phyloP scores from a whole-genome alignment of 2,329 filamentous ascomycete genomes.

The Aspergillus melleus region DNA sequence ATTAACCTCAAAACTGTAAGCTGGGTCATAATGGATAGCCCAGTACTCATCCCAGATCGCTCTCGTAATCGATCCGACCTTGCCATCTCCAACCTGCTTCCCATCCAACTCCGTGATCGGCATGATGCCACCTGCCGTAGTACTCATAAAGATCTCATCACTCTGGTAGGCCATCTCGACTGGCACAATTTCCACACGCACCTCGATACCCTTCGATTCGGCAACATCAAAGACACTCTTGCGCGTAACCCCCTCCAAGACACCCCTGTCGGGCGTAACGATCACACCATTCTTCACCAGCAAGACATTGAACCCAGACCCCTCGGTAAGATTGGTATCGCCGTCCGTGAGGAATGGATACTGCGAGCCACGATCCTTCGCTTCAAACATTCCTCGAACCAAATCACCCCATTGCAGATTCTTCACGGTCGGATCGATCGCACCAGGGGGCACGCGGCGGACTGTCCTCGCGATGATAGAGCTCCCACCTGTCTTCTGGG shows the following conservation, averaged over 20 bases:
- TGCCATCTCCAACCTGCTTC: slow-evolving; percentile 41
- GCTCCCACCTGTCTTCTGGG: slow-evolving; percentile 43
- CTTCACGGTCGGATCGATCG: slow-evolving; percentile 55
- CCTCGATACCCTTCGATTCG: slow-evolving; percentile 30
- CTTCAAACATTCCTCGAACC: slow-evolving; percentile 49
- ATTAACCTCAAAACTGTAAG: slow-evolving; percentile 32
- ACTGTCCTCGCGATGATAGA: slow-evolving; percentile 51
- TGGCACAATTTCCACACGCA: slow-evolving; percentile 45
- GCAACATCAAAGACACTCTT: slow-evolving; percentile 52
- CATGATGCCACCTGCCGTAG: slow-evolving; percentile 56
- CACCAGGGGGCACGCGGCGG: slow-evolving; percentile 45
- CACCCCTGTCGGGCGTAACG: slow-evolving; percentile 50
- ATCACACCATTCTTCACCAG: slow-evolving; percentile 48
- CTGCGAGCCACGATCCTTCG: slow-evolving; percentile 46
- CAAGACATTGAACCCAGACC: slow-evolving; percentile 52
- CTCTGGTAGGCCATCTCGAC: slow-evolving; percentile 42
- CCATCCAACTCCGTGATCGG: slow-evolving; percentile 52
- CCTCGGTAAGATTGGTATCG: slow-evolving; percentile 52
- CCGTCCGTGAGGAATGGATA: slow-evolving; percentile 55
- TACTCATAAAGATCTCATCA: slow-evolving; percentile 56
- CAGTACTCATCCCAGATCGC: slow-evolving; percentile 55
- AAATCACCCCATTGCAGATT: slow-evolving; percentile 55
- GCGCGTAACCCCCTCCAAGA: slow-evolving; percentile 51
- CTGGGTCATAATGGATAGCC: slow-evolving; percentile 47
- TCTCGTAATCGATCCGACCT: slow-evolving; percentile 48